Evolutionary conservation across 129 eudicot genomes (phyloP), one percentile per base, ranked within the genome.

Genomic region (Flaveria linearis): DNA sequence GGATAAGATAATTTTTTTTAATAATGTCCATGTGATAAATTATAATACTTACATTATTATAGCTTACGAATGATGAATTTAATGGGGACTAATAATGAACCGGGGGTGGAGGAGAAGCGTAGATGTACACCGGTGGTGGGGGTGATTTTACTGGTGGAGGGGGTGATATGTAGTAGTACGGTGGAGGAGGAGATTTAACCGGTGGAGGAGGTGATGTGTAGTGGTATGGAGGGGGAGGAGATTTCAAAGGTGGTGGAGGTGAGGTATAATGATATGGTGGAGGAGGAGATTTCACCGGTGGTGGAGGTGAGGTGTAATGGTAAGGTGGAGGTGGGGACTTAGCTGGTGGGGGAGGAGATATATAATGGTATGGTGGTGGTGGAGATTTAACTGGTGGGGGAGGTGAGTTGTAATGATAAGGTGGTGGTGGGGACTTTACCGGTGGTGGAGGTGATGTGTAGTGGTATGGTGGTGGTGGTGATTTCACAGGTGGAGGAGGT

Each of bases 51-150:
- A 80, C 83, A 80, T 80, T 67, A 53, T 52, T 73, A 33, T 80
- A 63, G 60, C 25, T 53, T 28, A n/a, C 67, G 47, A 51, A 17
- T 9, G 12, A 26, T 52, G 16, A 74, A 41, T 26, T 74, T 42
- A 73, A 51, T 18, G 51, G 78, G 26, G 74, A 33, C 74, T 80
- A 80, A 49, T 80, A 80, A 51, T 80, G 84, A 75, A 60, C 25
- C 50, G 83, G 83, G 74, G 83, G 83, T 73, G 83, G 83, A 51
- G 74, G 83, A 39, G 83, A 79, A 79, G 68, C 72, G 25, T 79
- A 79, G 49, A 79, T 79, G 73, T 79, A 72, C 25, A 66, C 52
- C 9, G 83, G 78, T 22, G 83, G 83, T 20, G 68, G 83, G 20
- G 83, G 78, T 6, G 83, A 79, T 63, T 79, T 64, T 23, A 78